Conservation (phyloP, 1,284 basidiomycete species). For the Malassezia globosa region DNA sequence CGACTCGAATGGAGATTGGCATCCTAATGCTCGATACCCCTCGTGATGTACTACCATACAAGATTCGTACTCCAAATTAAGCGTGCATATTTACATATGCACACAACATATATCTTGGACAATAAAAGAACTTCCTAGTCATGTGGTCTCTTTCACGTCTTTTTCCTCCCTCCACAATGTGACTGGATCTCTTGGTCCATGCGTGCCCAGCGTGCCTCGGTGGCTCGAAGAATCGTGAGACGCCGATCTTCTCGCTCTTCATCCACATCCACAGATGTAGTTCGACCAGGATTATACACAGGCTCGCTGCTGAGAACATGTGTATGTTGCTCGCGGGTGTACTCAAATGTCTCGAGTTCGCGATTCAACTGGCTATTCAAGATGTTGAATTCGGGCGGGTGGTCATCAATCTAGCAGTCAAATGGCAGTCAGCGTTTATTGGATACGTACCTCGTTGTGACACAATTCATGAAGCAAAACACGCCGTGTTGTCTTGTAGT, state of each 20-base stretch:
- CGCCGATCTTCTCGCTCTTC: slow-evolving; percentile 12
- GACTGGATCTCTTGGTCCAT: slow-evolving; percentile 11
- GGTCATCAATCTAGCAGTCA: slow-evolving; percentile 24
- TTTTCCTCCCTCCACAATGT: background rate
- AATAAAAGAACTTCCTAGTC: too few relatives aligned
- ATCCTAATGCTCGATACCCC: background rate
- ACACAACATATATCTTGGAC: too few relatives aligned
- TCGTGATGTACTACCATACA: background rate
- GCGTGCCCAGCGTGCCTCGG: slow-evolving; percentile 9
- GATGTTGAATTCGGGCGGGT: slow-evolving; percentile 39
- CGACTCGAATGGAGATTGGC: slow-evolving; percentile 32
- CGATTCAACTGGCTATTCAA: slow-evolving; percentile 38
- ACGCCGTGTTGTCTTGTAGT: slow-evolving; percentile 34
- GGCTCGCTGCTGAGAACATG: background rate
- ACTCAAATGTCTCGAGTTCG: slow-evolving; percentile 32
- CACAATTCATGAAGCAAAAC: slow-evolving; percentile 41
- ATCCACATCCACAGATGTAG: background rate
- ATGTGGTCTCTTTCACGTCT: too few relatives aligned
- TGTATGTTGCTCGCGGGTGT: background rate
- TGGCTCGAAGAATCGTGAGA: slow-evolving; percentile 2
- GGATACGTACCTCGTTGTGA: slow-evolving; percentile 24
- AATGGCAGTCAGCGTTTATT: background rate
- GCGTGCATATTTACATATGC: too few relatives aligned
- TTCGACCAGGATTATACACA: slow-evolving; percentile 2
- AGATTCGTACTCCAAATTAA: background rate